Evolutionary conservation across 2,329 filamentous ascomycete genomes (phyloP).

Genomic region (Ceratocystis ficicola): DNA sequence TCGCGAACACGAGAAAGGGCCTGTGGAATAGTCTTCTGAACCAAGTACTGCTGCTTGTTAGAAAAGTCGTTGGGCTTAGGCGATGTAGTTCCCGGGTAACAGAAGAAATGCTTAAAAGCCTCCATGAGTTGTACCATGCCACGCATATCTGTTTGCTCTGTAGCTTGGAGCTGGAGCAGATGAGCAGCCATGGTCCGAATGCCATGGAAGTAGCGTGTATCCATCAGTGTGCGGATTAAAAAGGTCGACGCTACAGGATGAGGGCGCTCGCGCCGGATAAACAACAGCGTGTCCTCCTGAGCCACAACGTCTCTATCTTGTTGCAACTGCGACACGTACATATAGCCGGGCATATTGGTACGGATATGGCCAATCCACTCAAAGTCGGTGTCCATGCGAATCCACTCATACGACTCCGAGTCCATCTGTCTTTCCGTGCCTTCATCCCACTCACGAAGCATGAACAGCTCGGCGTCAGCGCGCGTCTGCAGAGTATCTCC

Average conservation of each 20-base stretch:
- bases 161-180: slow-evolving; percentile 63
- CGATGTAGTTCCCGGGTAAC: slow-evolving; percentile 63
- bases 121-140: slow-evolving; percentile 75
- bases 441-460: slow-evolving; percentile 74
- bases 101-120: slow-evolving; percentile 80
- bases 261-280: slow-evolving; percentile 52
- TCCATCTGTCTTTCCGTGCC: slow-evolving; percentile 88
- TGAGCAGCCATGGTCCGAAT: slow-evolving; percentile 77
- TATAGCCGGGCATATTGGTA: slow-evolving; percentile 76
- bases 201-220: slow-evolving; percentile 84
- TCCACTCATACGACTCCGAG: slow-evolving; percentile 96
- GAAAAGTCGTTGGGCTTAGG: slow-evolving; percentile 84
- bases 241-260: slow-evolving; percentile 81
- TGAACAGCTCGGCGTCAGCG: slow-evolving; percentile 75
- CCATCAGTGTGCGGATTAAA: slow-evolving; percentile 77
- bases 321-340: slow-evolving; percentile 95
- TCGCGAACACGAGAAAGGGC: slow-evolving; percentile 72
- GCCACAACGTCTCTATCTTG: slow-evolving; percentile 95
- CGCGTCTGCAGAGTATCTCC: slow-evolving; percentile 78
- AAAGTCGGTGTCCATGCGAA: slow-evolving; percentile 93
- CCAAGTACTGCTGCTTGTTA: slow-evolving; percentile 70
- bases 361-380: slow-evolving; percentile 90
- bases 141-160: slow-evolving; percentile 55
- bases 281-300: slow-evolving; percentile 64
- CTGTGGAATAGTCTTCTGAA: slow-evolving; percentile 71